Base-by-base conservation (phyloP, 2,329 filamentous ascomycete species). In the Cercospora zeina region DNA sequence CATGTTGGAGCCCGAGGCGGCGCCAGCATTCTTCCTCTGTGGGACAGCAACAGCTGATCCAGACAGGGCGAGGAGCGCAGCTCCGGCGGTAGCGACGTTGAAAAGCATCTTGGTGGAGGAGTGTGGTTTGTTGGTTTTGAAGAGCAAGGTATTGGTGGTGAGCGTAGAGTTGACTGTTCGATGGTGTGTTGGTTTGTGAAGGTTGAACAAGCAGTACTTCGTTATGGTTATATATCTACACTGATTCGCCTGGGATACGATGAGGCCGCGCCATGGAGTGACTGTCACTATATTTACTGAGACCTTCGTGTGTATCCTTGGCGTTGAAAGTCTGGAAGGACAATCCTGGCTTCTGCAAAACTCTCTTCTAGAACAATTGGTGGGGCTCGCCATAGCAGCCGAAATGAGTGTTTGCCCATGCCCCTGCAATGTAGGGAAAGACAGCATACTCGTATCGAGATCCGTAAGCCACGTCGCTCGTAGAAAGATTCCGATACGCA, bases 91-190 rank as follows among this genome's bases (percentile, higher is more conserved):
- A n/a, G 53, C 37, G 13, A 33, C 30, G 14, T 49, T 57, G 54
- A 57, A 61, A 33, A 24, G 59, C 59, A 61, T 61, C 45, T 57
- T 57, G 47, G 24, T 19, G 47, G 30, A 30, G 19, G 13, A 19
- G 24, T 30, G 14, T 51, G 30, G 24, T 13, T 19, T 51, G 3
- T 30, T 51, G n/a, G 24, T 50, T 24, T 1, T 50, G 45, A 31
- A 24, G n/a, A 13, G 4, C 13, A 33, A 51, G n/a, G 47, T 4
- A 2, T 33, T 51, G 3, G 24, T 51, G 5, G 37, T 14, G 13
- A 42, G 13, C 13, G 37, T 33, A 24, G 21, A 51, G 47, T n/a
- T n/a, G n/a, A n/a, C 47, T 51, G 47, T n/a, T 31, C 5, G 14
- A 16, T 27, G 27, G 21, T 51, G 27, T n/a, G 27, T 51, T n/a